phyloP scores from a whole-genome alignment of 1,139 yeast genomes.

The Geotrichum australiense region DNA sequence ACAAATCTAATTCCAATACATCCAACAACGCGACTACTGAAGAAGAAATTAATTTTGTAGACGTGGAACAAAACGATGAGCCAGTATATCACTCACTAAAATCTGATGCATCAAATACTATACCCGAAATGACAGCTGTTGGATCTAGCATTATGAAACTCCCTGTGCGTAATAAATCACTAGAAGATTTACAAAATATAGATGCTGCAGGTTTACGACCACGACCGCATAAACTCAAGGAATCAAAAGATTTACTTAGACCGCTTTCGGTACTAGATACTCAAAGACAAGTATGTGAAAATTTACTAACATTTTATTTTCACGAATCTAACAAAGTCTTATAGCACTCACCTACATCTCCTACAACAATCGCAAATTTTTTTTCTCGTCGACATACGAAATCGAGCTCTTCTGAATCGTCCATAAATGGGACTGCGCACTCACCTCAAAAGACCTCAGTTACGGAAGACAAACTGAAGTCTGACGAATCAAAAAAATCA shows the following conservation, averaged over 20 bases:
- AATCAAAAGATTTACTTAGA: constrained; percentile 8
- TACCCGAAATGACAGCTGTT: too few relatives aligned
- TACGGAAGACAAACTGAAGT: constrained; percentile 5
- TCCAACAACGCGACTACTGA: constrained; percentile 17
- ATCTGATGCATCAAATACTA: constrained; percentile 2
- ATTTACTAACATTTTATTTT: not conserved
- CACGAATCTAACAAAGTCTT: not conserved
- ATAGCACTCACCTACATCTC: constrained; percentile 37
- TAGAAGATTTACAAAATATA: constrained; percentile 12
- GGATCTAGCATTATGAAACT: constrained; percentile 4
- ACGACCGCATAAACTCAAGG: constrained; percentile 9
- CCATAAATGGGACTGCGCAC: constrained; percentile 20
- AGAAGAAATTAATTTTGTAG: not conserved
- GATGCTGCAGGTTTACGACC: constrained; percentile 8
- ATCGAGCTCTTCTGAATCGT: constrained; percentile 51
- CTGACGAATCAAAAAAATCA: constrained; percentile 14
- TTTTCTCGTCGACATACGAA: constrained; percentile 56
- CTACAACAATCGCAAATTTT: constrained; percentile 39
- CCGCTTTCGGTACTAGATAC: constrained; percentile 11
- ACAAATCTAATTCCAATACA: constrained; percentile 28
- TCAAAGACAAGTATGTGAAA: constrained; percentile 10
- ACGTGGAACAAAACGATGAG: constrained; percentile 1
- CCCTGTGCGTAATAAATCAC: constrained; percentile 13
- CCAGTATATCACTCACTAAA: constrained; percentile 5
- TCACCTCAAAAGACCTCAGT: constrained; percentile 10